Evolutionary conservation across 129 eudicot species (phyloP), one percentile per base, ranked within the genome.

Genomic region (Oenanthe sinensis): DNA sequence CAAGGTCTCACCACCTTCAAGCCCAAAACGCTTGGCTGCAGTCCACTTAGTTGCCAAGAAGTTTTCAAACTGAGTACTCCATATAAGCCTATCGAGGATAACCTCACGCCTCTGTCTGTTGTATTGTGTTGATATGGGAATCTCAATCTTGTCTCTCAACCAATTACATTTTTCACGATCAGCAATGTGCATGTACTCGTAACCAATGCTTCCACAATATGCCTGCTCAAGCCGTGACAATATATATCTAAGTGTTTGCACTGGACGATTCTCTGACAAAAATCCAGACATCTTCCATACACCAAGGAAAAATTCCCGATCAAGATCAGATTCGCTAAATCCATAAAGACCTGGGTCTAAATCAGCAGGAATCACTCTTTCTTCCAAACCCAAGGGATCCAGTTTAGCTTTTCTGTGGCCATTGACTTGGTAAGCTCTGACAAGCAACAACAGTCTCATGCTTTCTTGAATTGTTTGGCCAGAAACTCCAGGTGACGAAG

Each of bases 21-120:
- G 97, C 50, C 97, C 99, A 79, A 95, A 95, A 74, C 99, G 86
- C 77, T 94, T 94, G 52, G 98, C 98, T 77, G 98, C 92, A 13
- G 96, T 90, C 98, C 98, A 95, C 80, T 95, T 95, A 46, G 97
- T 93, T 11, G 99, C 99, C 85, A 95, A 88, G 79, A 95, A 91
- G 84, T 90, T 95, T 82, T 95, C 99, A 77, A 95, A 95, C 76
- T 95, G 99, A 37, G 96, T 84, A 75, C 99, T 95, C 99, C 99
- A 95, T 20, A 92, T 87, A 62, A 95, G 94, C 71, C 99, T 87
- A 82, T 95, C 99, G 15, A 95, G 96, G 70, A 95, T 90, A 80
- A 92, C 99, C 80, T 90, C 93, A 54, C 99, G 97, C 36, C 99
- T 82, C 78, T 90, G 88, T 49, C 95, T 86, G 75, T 86, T 89